phyloP scores from a whole-genome alignment of 805 yeast species.

The Myxozyma sirexii region DNA sequence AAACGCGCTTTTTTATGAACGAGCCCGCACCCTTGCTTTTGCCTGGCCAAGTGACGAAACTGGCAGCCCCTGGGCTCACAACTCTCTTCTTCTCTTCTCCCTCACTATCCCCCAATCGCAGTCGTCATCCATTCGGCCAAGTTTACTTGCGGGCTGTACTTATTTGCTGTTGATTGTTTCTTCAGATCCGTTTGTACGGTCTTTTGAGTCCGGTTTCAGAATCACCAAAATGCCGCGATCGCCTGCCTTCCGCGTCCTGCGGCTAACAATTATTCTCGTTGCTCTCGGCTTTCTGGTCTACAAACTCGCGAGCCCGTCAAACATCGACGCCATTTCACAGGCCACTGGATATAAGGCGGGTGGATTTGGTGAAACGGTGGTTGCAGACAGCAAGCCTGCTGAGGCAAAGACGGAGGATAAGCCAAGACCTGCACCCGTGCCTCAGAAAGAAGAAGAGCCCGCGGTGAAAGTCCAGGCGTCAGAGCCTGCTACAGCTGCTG shows the following conservation, averaged over 20 bases:
- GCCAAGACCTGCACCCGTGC: neutral
- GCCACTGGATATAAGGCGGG: constrained; percentile 20
- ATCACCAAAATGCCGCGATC: constrained; percentile 18
- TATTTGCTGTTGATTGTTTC: too few species aligned
- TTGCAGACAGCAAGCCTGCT: neutral
- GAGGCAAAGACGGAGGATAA: constrained; percentile 1
- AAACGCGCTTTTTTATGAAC: neutral
- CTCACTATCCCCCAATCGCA: neutral
- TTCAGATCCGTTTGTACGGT: too few species aligned
- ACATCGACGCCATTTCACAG: constrained; percentile 17
- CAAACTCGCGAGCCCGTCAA: constrained; percentile 24
- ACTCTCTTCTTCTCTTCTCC: neutral
- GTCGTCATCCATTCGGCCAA: too few species aligned
- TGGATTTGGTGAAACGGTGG: neutral
- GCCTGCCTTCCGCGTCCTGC: constrained; percentile 24
- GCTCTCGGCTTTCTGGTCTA: constrained; percentile 19
- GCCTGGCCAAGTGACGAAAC: neutral
- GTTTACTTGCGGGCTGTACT: too few species aligned
- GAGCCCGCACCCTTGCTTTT: too few species aligned
- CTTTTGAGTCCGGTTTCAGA: neutral
- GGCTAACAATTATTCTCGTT: constrained; percentile 17
- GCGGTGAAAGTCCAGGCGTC: neutral
- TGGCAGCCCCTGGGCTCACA: neutral
- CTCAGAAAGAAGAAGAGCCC: neutral
- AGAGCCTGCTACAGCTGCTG: neutral